A percentile compares a stretch with the other conserved stretches of the same genome.
Conservation (phyloP, 2,329 filamentous ascomycete genomes). For the Alternaria solani region DNA sequence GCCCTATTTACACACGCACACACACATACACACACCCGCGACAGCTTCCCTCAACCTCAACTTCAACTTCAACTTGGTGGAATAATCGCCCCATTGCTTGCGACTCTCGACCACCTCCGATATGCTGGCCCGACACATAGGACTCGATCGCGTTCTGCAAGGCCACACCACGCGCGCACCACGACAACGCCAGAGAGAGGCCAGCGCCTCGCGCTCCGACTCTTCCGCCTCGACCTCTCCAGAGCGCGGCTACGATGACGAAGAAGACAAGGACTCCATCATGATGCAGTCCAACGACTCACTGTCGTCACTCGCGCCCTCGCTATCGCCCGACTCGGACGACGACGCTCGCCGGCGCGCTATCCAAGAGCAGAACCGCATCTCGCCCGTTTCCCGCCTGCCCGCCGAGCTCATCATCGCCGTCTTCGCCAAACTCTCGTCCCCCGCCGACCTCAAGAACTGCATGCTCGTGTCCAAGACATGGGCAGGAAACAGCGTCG, state of each 20-base stretch:
- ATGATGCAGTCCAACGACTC: slow-evolving; percentile 85
- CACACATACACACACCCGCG: neutral
- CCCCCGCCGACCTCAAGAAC: slow-evolving; percentile 77
- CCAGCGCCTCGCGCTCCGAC: slow-evolving; percentile 50
- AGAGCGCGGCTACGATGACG: slow-evolving; percentile 77
- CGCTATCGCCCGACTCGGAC: slow-evolving; percentile 78
- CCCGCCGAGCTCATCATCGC: slow-evolving; percentile 95
- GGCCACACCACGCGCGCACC: slow-evolving; percentile 41
- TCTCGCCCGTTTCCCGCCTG: slow-evolving; percentile 82
- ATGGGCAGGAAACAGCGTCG: slow-evolving; percentile 92
- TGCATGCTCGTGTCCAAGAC: slow-evolving; percentile 94
- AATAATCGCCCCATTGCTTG: neutral
- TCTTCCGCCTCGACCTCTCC: slow-evolving; percentile 78
- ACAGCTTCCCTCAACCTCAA: slow-evolving; percentile 3
- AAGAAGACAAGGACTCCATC: slow-evolving; percentile 91
- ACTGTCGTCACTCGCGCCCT: slow-evolving; percentile 85
- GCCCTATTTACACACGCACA: neutral
- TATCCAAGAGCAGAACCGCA: slow-evolving; percentile 70
- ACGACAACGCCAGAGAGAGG: slow-evolving; percentile 42
- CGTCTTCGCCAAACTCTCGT: slow-evolving; percentile 85
- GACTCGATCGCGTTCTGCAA: slow-evolving; percentile 12
- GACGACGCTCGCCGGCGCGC: slow-evolving; percentile 66
- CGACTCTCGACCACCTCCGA: slow-evolving; percentile 5
- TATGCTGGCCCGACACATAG: slow-evolving; percentile 19
- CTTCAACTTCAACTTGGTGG: neutral